Conservation (phyloP, 768 basidiomycete species). For the Tephrocybe sp. region DNA sequence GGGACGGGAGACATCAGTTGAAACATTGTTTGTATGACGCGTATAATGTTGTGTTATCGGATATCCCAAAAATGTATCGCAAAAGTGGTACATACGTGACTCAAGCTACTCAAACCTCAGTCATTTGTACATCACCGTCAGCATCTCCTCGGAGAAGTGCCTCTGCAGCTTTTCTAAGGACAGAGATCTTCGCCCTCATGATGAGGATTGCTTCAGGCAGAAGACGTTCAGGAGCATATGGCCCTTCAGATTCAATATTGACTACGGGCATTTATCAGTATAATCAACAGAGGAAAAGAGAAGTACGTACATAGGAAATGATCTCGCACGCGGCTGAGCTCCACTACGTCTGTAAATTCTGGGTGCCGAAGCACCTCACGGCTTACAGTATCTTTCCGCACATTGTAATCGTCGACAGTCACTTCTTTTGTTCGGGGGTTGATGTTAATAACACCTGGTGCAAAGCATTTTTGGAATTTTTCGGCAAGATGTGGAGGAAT, state of each 20-base stretch:
- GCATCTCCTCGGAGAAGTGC: slow-evolving; percentile 45
- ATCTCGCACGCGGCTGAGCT: slow-evolving; percentile 84
- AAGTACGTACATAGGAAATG: slow-evolving; percentile 82
- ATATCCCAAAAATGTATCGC: no score
- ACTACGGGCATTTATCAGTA: slow-evolving; percentile 40
- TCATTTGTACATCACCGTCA: slow-evolving; percentile 57
- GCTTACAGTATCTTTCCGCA: slow-evolving; percentile 86
- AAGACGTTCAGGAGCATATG: slow-evolving; percentile 82
- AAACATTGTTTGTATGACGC: no score
- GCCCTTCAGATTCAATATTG: slow-evolving; percentile 88
- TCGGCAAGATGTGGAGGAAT: slow-evolving; percentile 76
- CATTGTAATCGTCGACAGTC: slow-evolving; percentile 58
- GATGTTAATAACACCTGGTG: slow-evolving; percentile 74
- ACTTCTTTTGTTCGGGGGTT: slow-evolving; percentile 57
- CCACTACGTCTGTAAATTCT: slow-evolving; percentile 83
- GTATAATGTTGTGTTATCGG: not conserved
- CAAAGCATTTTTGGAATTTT: slow-evolving; percentile 88
- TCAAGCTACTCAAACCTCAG: slow-evolving; percentile 33
- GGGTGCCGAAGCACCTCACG: slow-evolving; percentile 91
- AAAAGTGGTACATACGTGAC: no score
- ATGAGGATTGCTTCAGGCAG: slow-evolving; percentile 79
- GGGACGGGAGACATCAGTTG: no score
- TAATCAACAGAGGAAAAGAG: not conserved
- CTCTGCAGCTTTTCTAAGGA: slow-evolving; percentile 58
- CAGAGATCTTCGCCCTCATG: slow-evolving; percentile 76